Evolutionary conservation across 345 rosid genomes (phyloP), one percentile per base, ranked within the genome.

Genomic region (Ceriops zippeliana): DNA sequence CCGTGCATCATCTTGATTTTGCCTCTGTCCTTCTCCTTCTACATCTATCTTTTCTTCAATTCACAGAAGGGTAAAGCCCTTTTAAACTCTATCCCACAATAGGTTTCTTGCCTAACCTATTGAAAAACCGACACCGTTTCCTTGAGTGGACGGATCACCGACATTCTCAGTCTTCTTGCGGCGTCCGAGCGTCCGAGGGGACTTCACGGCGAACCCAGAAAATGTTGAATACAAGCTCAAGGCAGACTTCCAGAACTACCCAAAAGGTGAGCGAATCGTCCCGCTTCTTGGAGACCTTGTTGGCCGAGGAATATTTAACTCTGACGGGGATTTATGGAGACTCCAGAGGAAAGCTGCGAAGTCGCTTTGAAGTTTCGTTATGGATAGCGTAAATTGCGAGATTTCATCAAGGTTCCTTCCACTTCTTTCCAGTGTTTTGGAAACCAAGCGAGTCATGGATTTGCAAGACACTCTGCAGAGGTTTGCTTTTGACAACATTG

Each of bases 251-350:
- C 72, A 80, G 17, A 81, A 80, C 77, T 81, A 74, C 58, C 85
- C 83, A 7, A 84, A 84, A 64, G 87, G 87, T 9, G 63, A 64
- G 16, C 56, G 59, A 4, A 73, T 78, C 68, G 58, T 47, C 28
- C 5, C 4, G 4, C 27, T 66, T 61, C 84, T 83, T 24, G 52
- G 69, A 34, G 86, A 83, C 65, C 68, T 83, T 54, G 81, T 83
- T 9, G 86, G 86, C 47, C 31, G 58, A 11, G 86, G 86, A 59
- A 83, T 83, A 72, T 80, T 83, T 66, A 83, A 80, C 74, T 68
- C 84, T 19, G 83, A 83, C 35, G 86, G 79, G 1, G 76, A 83
- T 11, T 20, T 74, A 6, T 83, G 86, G 84, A 73, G 59, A 63
- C 38, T 78, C 31, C 84, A 83, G 63, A 63, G 86, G 30, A 80